Base-by-base conservation (phyloP, 768 basidiomycete genomes). In the Lentinula boryana region DNA sequence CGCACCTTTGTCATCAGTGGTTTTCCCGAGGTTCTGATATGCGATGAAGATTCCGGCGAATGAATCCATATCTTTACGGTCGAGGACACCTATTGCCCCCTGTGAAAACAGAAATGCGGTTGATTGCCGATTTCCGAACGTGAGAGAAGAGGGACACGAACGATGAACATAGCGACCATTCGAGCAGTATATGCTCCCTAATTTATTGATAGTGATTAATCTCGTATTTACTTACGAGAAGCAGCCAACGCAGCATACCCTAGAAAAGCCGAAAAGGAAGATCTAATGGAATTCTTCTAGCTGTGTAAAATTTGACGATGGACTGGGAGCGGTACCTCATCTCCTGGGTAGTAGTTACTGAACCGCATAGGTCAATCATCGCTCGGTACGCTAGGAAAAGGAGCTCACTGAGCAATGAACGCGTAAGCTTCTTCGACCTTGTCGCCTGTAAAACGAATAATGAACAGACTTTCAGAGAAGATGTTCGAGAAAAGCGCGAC, bases 361-460 rank as follows among this genome's bases (percentile, higher is more conserved):
- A 44, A 43, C 21, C 40, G n/a, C 21, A 27, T 13, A 31, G 2
- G 41, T 16, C 23, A 16, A 43, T 12, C 3, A 27, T 2, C 10
- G 2, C 5, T 27, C 16, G 23, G 9, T 15, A 18, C 8, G 13
- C 5, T 21, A 7, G 7, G 13, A 5, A 12, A 52, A 6, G 21
- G 15, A 27, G 74, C 88, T 70, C 66, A 90, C 88, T 91, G 87
- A 21, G 89, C 83, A 65, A 91, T 86, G 67, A 91, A 91, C n/a
- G 81, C 86, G 72, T 89, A 89, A 36, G 84, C 88, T 64, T 90
- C 87, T 71, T 90, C 85, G 2, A 91, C 86, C 67, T 91, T 89
- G 60, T 86, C 85, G 54, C 18, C 50, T 18, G 43, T 38, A 46
- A 1, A 43, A 41, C 27, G 27, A 31, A 32, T 1, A 16, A 5